A percentile compares a stretch with the other conserved stretches of the same genome.
Conservation (phyloP, 495 filamentous ascomycete species). For the Tetracladium setigerum region DNA sequence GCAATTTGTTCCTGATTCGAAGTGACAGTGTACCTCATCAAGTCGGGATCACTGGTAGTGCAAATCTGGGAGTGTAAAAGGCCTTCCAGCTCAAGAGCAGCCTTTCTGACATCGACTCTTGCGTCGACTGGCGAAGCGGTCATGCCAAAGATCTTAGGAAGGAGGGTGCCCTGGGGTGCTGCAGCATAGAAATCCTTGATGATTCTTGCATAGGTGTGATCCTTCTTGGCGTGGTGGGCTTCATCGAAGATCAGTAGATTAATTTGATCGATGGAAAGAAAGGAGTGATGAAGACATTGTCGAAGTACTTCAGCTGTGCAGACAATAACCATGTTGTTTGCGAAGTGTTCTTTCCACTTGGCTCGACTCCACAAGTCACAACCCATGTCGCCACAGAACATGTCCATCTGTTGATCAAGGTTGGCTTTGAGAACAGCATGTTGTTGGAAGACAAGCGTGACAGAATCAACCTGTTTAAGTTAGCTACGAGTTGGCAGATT, state of each 20-base stretch:
- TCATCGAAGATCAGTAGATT: constrained; percentile 95
- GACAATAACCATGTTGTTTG: constrained; percentile 78
- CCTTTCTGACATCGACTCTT: constrained; percentile 57
- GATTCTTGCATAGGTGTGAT: constrained; percentile 86
- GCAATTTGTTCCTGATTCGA: constrained; percentile 52
- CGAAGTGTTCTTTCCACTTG: constrained; percentile 61
- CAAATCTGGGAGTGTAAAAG: constrained; percentile 76
- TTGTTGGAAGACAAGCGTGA: constrained; percentile 89
- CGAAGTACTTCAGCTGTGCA: constrained; percentile 87
- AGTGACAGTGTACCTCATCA: constrained; percentile 49
- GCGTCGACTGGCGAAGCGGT: constrained; percentile 95
- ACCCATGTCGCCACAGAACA: constrained; percentile 69
- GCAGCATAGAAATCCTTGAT: constrained; percentile 77
- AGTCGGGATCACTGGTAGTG: constrained; percentile 61
- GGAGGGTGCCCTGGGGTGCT: constrained; percentile 30
- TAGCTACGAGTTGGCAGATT: background rate
- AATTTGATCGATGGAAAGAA: constrained; percentile 74
- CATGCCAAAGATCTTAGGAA: constrained; percentile 90
- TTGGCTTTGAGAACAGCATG: constrained; percentile 75
- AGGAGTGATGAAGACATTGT: constrained; percentile 71
- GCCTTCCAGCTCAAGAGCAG: constrained; percentile 70
- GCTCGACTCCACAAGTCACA: constrained; percentile 56
- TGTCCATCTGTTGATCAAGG: constrained; percentile 71
- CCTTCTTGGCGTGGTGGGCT: constrained; percentile 93
- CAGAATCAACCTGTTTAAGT: constrained; percentile 53